These are phyloP conservation scores for Alopecurus myosuroides DNA, from an alignment of 176 grass and related monocot species.

Conservation along the genomic window DNA sequence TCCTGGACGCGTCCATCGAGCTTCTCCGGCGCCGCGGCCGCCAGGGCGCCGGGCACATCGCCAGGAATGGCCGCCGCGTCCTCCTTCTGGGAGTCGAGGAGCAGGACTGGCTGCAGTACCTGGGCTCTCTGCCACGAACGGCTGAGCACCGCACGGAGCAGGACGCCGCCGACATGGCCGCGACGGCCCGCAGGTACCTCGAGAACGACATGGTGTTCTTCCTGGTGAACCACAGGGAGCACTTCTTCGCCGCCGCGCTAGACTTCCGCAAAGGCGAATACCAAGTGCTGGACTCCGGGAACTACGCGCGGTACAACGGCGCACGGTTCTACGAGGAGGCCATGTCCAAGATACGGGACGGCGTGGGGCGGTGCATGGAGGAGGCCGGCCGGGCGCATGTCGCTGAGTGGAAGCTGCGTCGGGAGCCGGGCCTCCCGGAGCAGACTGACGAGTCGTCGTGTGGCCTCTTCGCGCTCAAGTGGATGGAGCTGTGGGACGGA, in stretches of 20 bases:
- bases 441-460: constrained; percentile 26
- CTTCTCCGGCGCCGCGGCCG: neutral
- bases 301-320: neutral
- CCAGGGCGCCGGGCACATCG: neutral
- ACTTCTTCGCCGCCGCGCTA: constrained; percentile 11
- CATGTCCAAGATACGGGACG: constrained; percentile 8
- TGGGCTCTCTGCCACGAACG: neutral
- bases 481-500: constrained; percentile 28
- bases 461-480: constrained; percentile 18
- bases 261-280: neutral
- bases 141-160: neutral
- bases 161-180: neutral
- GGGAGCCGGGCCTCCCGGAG: neutral
- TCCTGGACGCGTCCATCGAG: constrained; percentile 5
- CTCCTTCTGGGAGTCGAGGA: constrained; percentile 5
- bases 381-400: neutral
- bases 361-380: constrained; percentile 6
- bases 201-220: constrained; percentile 21
- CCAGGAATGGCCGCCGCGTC: neutral
- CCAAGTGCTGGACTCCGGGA: constrained; percentile 14
- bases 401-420: neutral
- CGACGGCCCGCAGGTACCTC: constrained; percentile 3
- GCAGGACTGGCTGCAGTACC: constrained; percentile 21
- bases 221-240: neutral
- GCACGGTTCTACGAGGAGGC: neutral